A percentile compares a stretch with the other conserved stretches of the same genome.
phyloP scores from a whole-genome alignment of 768 basidiomycete species.

The Mycena albidolilacea region DNA sequence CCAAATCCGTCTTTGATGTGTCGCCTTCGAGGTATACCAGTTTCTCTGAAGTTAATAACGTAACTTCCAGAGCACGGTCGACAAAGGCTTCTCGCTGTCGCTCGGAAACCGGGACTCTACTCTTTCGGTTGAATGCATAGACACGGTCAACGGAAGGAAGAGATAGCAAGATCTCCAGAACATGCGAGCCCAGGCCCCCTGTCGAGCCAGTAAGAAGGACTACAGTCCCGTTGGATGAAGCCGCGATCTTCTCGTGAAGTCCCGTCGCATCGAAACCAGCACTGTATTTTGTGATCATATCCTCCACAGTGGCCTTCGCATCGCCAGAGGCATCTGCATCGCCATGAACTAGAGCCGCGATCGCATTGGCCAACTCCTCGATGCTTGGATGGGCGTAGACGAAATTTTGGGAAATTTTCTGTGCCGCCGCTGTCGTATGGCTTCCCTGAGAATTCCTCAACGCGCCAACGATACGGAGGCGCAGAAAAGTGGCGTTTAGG shows the following conservation, averaged over 20 bases:
- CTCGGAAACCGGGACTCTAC: slow-evolving; percentile 27
- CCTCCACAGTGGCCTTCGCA: slow-evolving; percentile 1
- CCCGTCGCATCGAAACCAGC: background rate
- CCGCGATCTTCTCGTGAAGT: background rate
- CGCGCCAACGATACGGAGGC: slow-evolving; percentile 52
- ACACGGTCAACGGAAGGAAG: slow-evolving; percentile 43
- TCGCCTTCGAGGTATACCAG: slow-evolving; percentile 57
- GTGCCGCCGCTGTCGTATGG: background rate
- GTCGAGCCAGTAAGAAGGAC: slow-evolving; percentile 61
- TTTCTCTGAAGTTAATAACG: slow-evolving; percentile 47
- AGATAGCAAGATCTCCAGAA: slow-evolving; percentile 48
- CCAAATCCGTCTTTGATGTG: slow-evolving; percentile 46
- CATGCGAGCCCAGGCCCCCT: slow-evolving; percentile 56
- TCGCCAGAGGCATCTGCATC: background rate
- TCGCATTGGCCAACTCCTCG: slow-evolving; percentile 52
- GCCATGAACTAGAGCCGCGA: background rate
- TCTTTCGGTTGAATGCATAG: slow-evolving; percentile 51
- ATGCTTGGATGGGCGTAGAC: slow-evolving; percentile 45
- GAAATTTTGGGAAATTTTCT: background rate
- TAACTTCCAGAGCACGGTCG: slow-evolving; percentile 51
- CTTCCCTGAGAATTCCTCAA: slow-evolving; percentile 47
- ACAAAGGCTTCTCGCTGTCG: slow-evolving; percentile 38
- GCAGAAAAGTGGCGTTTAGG: slow-evolving; percentile 54
- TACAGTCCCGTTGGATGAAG: slow-evolving; percentile 13
- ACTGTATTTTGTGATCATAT: slow-evolving; percentile 30